Evolutionary conservation across 2,329 filamentous ascomycete species (phyloP), one percentile per base, ranked within the genome.

Genomic region (Dryadomyces quercivorus): DNA sequence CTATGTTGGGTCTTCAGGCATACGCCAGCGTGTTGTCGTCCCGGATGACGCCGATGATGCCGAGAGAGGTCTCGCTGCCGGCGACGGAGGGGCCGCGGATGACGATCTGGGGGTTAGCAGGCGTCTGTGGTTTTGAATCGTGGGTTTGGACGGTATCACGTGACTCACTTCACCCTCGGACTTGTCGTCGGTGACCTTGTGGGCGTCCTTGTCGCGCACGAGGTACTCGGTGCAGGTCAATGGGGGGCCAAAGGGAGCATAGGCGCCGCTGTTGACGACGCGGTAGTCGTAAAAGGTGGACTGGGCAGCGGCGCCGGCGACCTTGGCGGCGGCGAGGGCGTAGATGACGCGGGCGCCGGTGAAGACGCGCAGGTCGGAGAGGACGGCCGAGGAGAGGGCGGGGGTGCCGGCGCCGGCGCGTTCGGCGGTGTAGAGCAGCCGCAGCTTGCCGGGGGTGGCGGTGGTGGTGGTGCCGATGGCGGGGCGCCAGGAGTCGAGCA

Each of bases 231-330:
- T 78, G 61, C 82, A 85, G 59, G 85, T 88, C 44, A 93, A 65
- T 2, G 92, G 91, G 10, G 85, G 75, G 3, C 93, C 93, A 64
- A 97, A 95, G 67, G 95, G 90, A 12, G 75, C 73, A 54, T 67
- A 71, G 57, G 54, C 50, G 22, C 65, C 63, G 50, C 15, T 13
- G 56, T 71, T 70, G 58, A 71, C 76, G 31, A 63, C 63, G 36
- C 62, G 60, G 34, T 68, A 70, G 47, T 77, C 72, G 61, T 74
- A 73, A 59, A 72, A 73, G 13, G 58, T 55, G 0, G 88, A 95
- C 70, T 97, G 92, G 1, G 85, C 75, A n/a, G 95, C 80, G 1
- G 91, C 85, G 42, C 93, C 93, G 2, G 91, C 92, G n/a, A 97
- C 87, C 57, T 81, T 80, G 22, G 88, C 75, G 1, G 86, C 83